phyloP scores from a whole-genome alignment of 805 yeast species.

The Cyberlindnera veronae region DNA sequence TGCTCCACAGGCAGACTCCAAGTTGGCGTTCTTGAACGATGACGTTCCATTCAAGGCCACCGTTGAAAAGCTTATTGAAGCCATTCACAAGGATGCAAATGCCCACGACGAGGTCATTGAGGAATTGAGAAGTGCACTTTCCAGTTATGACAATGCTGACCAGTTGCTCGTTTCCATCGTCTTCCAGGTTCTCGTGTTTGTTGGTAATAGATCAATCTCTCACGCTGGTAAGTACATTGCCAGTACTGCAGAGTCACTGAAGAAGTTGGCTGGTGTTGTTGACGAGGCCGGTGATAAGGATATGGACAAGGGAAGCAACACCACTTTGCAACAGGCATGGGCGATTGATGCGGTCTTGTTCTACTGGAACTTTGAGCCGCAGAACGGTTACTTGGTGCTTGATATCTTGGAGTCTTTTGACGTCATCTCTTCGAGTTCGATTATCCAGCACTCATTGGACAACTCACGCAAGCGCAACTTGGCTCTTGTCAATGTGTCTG shows the following conservation, averaged over 20 bases:
- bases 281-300: constrained; percentile 7
- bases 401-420: constrained; percentile 47
- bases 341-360: constrained; percentile 54
- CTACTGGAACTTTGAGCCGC: constrained; percentile 64
- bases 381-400: constrained; percentile 58
- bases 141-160: constrained; percentile 34
- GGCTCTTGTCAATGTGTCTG: constrained; percentile 42
- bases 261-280: constrained; percentile 25
- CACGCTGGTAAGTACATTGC: constrained; percentile 59
- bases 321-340: constrained; percentile 35
- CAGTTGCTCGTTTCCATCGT: constrained; percentile 56
- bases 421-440: constrained; percentile 38
- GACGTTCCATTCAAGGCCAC: constrained; percentile 34
- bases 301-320: constrained; percentile 21
- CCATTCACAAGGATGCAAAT: constrained; percentile 31
- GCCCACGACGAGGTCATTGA: constrained; percentile 30
- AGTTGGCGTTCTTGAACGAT: constrained; percentile 37
- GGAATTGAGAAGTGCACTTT: constrained; percentile 28
- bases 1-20: constrained; percentile 27
- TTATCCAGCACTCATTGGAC: constrained; percentile 42
- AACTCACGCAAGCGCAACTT: constrained; percentile 31
- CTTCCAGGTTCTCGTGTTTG: constrained; percentile 69
- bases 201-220: constrained; percentile 86
- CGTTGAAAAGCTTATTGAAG: constrained; percentile 37
- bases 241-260: constrained; percentile 36